Evolutionary conservation across 1,139 yeast genomes (phyloP).

Genomic region (Yamadazyma kanchanaburiensis): DNA sequence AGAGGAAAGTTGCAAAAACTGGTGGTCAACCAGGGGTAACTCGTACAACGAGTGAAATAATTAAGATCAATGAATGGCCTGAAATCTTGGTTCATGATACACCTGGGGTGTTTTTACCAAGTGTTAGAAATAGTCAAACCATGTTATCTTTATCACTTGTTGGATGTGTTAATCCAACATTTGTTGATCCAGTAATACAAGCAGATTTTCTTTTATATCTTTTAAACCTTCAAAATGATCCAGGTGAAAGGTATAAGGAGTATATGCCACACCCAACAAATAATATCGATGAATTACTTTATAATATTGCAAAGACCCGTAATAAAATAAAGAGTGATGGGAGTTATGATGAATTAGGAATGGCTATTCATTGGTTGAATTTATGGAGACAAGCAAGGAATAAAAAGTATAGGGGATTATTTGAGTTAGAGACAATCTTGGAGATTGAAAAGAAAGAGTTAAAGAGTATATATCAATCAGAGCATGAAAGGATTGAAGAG

Average conservation of each 20-base stretch:
- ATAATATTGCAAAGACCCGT: constrained; percentile 47
- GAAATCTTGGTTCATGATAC: constrained; percentile 79
- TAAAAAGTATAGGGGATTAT: constrained; percentile 27
- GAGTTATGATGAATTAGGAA: constrained; percentile 52
- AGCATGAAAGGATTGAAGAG: constrained; percentile 25
- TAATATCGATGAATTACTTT: constrained; percentile 59
- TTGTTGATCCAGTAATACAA: constrained; percentile 78
- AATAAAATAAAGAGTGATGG: constrained; percentile 30
- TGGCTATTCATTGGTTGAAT: constrained; percentile 68
- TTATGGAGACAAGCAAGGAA: constrained; percentile 62
- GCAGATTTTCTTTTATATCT: constrained; percentile 82
- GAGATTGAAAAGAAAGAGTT: constrained; percentile 26
- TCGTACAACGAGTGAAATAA: constrained; percentile 71
- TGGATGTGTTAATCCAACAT: constrained; percentile 71
- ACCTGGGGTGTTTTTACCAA: constrained; percentile 89
- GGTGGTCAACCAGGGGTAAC: constrained; percentile 95
- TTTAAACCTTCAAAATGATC: constrained; percentile 61
- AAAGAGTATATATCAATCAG: constrained; percentile 22
- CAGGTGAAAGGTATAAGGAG: constrained; percentile 42
- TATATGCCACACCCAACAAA: constrained; percentile 69
- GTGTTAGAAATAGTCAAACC: constrained; percentile 60
- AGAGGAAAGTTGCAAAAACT: constrained; percentile 72
- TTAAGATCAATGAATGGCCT: constrained; percentile 60
- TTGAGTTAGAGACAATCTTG: constrained; percentile 35
- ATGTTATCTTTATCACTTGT: constrained; percentile 75